Conservation (phyloP, 176 grass and related monocot genomes). For the Phyllostachys edulis region DNA sequence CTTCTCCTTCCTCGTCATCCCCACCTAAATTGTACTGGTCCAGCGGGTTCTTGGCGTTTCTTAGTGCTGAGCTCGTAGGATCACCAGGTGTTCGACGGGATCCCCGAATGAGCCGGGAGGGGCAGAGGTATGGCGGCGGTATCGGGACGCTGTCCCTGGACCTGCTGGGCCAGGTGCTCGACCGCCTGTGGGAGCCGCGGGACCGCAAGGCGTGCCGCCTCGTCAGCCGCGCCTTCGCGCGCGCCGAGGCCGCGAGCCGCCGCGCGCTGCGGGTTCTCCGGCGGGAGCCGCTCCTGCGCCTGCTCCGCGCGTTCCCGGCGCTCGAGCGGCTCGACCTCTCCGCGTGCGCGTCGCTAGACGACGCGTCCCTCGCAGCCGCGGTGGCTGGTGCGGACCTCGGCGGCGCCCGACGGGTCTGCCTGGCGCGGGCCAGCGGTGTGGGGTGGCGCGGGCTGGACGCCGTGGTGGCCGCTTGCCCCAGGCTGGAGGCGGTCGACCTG, state of each 20-base stretch:
- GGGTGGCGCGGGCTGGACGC: slow-evolving; percentile 79
- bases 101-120: slow-evolving; percentile 39
- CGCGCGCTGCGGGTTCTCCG: slow-evolving; percentile 65
- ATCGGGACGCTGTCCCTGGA: slow-evolving; percentile 53
- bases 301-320: slow-evolving; percentile 53
- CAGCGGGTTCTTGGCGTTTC: not conserved
- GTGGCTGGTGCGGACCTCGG: slow-evolving; percentile 25
- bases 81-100: not conserved
- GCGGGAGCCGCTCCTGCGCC: slow-evolving; percentile 50
- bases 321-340: slow-evolving; percentile 82
- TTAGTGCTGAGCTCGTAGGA: not conserved
- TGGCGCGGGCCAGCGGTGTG: slow-evolving; percentile 67
- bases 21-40: slow-evolving; percentile 41
- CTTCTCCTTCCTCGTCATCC: slow-evolving; percentile 91
- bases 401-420: slow-evolving; percentile 46
- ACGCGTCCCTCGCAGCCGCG: slow-evolving; percentile 48
- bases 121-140: slow-evolving; percentile 4
- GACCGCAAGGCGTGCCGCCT: slow-evolving; percentile 85
- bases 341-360: slow-evolving; percentile 73
- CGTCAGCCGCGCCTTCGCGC: slow-evolving; percentile 63
- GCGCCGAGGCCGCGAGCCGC: slow-evolving; percentile 63
- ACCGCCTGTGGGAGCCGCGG: slow-evolving; percentile 53
- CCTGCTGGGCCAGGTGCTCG: slow-evolving; percentile 73
- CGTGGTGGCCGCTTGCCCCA: slow-evolving; percentile 61
- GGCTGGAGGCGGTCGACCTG: slow-evolving; percentile 76